A percentile compares a stretch with the other conserved stretches of the same genome.
These are phyloP conservation scores for Podosphaera fusca DNA, from an alignment of 2,329 filamentous ascomycete species.

Conservation along the genomic window DNA sequence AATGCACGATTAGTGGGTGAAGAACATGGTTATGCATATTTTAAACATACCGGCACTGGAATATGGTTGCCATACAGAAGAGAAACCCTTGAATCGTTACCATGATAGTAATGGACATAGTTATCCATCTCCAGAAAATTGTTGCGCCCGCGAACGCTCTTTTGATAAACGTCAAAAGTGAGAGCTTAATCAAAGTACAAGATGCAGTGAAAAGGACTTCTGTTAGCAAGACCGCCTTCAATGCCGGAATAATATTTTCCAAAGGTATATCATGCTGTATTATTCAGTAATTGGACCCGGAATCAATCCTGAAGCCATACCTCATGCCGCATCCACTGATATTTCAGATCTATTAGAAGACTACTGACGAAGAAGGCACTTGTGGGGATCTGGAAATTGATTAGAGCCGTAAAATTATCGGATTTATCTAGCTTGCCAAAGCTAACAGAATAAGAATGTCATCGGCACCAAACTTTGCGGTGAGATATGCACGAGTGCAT, in stretches of 20 bases:
- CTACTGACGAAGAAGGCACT: conserved; percentile 19
- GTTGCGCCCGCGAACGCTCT: conserved; percentile 8
- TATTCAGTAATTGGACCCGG: not conserved
- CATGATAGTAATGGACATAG: conserved; percentile 5
- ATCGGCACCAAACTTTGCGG: conserved; percentile 23
- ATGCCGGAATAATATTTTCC: conserved; percentile 14
- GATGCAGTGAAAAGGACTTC: conserved; percentile 19
- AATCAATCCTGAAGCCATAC: conserved; percentile 2
- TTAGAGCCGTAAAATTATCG: not conserved
- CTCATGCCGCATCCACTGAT: conserved; percentile 19
- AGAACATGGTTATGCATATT: not conserved
- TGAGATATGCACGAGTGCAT: conserved; percentile 22
- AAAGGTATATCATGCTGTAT: conserved; percentile 19
- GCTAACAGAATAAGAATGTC: conserved; percentile 23
- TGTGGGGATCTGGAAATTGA: conserved; percentile 12
- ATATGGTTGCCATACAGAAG: conserved; percentile 10
- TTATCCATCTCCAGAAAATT: conserved; percentile 10
- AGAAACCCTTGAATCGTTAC: conserved; percentile 9
- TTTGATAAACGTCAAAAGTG: conserved; percentile 16
- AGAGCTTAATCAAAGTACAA: conserved; percentile 18
- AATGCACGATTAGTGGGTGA: not conserved
- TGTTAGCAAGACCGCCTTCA: conserved; percentile 19
- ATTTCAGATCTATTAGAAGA: conserved; percentile 16
- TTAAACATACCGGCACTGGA: conserved; percentile 11
- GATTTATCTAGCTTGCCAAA: conserved; percentile 11